These are phyloP conservation scores for Poa pratensis DNA, from an alignment of 176 grass and related monocot genomes.

Conservation along the genomic window DNA sequence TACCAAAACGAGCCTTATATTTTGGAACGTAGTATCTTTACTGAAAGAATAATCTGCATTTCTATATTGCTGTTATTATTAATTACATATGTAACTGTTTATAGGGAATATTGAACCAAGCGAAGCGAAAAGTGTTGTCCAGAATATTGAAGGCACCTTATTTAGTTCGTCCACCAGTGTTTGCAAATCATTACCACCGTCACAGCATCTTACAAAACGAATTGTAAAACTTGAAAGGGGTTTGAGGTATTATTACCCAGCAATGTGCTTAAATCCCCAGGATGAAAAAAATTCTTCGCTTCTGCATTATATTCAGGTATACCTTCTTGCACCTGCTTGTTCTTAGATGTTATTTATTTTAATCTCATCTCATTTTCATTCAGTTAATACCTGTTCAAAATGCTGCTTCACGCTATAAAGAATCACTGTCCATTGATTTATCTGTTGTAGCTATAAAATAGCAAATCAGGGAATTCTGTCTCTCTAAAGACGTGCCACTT, in stretches of 20 bases:
- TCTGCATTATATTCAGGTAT: constrained; percentile 91
- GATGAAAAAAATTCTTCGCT: constrained; percentile 97
- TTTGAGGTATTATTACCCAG: constrained; percentile 72
- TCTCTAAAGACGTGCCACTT: background rate
- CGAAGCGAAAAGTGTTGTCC: constrained; percentile 71
- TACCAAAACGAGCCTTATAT: background rate
- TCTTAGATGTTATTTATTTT: constrained; percentile 12
- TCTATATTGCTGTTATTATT: constrained; percentile 20
- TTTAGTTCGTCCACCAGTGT: constrained; percentile 55
- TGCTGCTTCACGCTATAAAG: background rate
- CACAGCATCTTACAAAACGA: constrained; percentile 84
- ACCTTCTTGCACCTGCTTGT: constrained; percentile 25
- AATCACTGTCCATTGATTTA: background rate
- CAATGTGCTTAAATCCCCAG: constrained; percentile 66
- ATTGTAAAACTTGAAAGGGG: constrained; percentile 93
- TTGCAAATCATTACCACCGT: constrained; percentile 76
- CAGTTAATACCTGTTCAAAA: background rate
- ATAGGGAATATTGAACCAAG: constrained; percentile 81
- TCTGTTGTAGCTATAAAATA: constrained; percentile 27
- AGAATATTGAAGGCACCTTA: constrained; percentile 70
- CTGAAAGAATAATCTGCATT: constrained; percentile 15
- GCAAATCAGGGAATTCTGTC: background rate
- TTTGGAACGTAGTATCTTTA: constrained; percentile 24
- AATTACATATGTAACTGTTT: constrained; percentile 31
- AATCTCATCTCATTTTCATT: constrained; percentile 3